A percentile compares a stretch with the other conserved stretches of the same genome.
phyloP scores from a whole-genome alignment of 1,284 basidiomycete species.

The Ustilago sp. region DNA sequence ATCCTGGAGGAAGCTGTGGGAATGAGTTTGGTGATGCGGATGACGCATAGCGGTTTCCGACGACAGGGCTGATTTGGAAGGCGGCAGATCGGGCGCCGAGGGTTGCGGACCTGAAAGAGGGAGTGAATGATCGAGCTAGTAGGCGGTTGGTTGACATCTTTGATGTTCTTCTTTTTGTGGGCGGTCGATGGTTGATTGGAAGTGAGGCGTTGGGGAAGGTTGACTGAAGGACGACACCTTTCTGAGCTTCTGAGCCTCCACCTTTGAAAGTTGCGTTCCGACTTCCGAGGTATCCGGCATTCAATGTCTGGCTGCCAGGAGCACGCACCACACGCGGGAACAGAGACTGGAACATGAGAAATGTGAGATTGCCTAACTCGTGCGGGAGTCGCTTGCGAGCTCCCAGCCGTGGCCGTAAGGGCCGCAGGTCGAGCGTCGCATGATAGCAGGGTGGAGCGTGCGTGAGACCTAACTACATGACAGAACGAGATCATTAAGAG shows the following conservation, averaged over 20 bases:
- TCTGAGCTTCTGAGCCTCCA: slow-evolving; percentile 7
- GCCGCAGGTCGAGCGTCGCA: too few relatives aligned
- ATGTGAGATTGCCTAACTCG: too few relatives aligned
- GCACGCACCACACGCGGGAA: too few relatives aligned
- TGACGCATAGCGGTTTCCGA: slow-evolving; percentile 24
- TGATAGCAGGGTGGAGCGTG: too few relatives aligned
- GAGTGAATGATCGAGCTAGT: not conserved
- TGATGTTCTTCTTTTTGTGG: not conserved
- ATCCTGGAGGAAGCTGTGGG: slow-evolving; percentile 56
- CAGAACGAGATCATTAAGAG: too few relatives aligned
- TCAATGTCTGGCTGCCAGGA: too few relatives aligned
- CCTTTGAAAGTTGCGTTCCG: not conserved
- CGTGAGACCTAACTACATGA: too few relatives aligned
- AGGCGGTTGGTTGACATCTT: slow-evolving; percentile 18
- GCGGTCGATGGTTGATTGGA: not conserved
- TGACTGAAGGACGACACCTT: slow-evolving; percentile 2
- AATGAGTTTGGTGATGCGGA: slow-evolving; percentile 35
- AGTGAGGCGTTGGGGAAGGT: not conserved
- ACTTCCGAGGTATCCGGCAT: slow-evolving; percentile 1
- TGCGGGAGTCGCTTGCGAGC: too few relatives aligned
- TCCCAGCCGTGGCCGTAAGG: too few relatives aligned
- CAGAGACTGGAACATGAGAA: too few relatives aligned
- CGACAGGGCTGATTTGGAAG: not conserved
- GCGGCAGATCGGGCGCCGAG: not conserved
- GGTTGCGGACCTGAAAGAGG: not conserved